Base-by-base conservation (phyloP, 1,284 basidiomycete species). In the Ceratobasidium sp. region DNA sequence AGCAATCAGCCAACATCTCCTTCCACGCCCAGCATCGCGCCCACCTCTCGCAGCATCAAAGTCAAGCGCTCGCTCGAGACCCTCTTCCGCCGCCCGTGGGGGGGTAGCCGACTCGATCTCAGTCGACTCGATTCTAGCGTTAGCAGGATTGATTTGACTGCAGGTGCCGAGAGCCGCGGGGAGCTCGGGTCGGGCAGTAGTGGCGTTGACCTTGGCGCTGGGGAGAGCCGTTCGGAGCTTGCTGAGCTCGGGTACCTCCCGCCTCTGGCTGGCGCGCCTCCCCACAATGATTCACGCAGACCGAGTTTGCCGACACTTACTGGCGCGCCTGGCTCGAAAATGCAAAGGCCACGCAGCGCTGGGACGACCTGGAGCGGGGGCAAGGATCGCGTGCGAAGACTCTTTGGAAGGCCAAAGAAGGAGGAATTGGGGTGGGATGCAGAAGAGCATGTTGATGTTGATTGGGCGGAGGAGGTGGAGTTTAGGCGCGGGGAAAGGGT, bases 41-140 rank as follows among this genome's bases (percentile, higher is more conserved):
- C 72, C 38, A 59, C 72, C 11, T 70, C 74, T 28, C 74, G 70
- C 33, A 71, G 58, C 25, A 58, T 75, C 16, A 44, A 73, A 53
- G 72, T 74, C 49, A 74, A 75, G 61, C 74, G 72, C 23, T 74
- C 74, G 6, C 56, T 75, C 51, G 74, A 74, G 33, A 74, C 73
- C 23, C 56, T 64, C 40, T 58, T 75, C 18, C 66, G 66, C n/a
- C 53, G 66, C 33, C 66, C 66, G 18, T 70, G 66, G 66, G 66
- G 48, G 3, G 66, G 54, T 16, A 70, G 66, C 44, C 54, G 66
- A 38, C 23, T 70, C 56, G 66, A 70, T 58, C 54, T 70, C 42
- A 58, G 23, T 51, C 64, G 64, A 56, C 46, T 42, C n/a, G 53
- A 69, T 51, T 51, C 33, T 5, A 70, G 54, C 28, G 66, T 42